phyloP scores from a whole-genome alignment of 495 filamentous ascomycete species.

The Aspergillus bridgeri region DNA sequence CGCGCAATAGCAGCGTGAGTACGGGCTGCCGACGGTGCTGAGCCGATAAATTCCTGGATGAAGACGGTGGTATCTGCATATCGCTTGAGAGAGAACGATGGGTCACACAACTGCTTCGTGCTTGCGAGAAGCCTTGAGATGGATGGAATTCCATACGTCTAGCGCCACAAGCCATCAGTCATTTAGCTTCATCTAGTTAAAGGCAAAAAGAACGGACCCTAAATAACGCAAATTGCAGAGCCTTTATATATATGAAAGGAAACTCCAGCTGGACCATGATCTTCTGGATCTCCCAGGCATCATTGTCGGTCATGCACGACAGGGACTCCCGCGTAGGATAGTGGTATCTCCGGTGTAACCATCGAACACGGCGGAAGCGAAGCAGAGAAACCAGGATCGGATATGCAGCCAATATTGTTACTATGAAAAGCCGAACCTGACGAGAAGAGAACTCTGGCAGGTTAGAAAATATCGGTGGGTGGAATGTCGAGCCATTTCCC shows the following conservation, averaged over 20 bases:
- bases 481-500: background rate
- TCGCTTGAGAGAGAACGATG: conserved; percentile 53
- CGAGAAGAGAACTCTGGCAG: conserved; percentile 7
- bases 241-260: conserved; percentile 52
- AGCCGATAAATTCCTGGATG: conserved; percentile 51
- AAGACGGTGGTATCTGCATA: conserved; percentile 61
- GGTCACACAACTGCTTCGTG: conserved; percentile 56
- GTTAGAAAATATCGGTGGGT: background rate
- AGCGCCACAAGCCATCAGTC: background rate
- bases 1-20: conserved; percentile 52
- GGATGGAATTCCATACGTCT: conserved; percentile 66
- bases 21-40: conserved; percentile 47
- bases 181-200: background rate
- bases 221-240: conserved; percentile 64
- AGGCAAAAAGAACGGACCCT: conserved; percentile 32
- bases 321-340: conserved; percentile 54
- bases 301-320: conserved; percentile 58
- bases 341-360: conserved; percentile 44
- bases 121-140: conserved; percentile 56
- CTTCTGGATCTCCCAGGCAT: conserved; percentile 56
- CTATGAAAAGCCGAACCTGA: conserved; percentile 24
- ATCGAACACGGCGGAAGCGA: conserved; percentile 47
- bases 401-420: conserved; percentile 26
- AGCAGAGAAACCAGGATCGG: conserved; percentile 35
- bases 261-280: conserved; percentile 51